These are phyloP conservation scores for Penicillium sp. DNA, from an alignment of 2,329 filamentous ascomycete genomes.

Conservation along the genomic window DNA sequence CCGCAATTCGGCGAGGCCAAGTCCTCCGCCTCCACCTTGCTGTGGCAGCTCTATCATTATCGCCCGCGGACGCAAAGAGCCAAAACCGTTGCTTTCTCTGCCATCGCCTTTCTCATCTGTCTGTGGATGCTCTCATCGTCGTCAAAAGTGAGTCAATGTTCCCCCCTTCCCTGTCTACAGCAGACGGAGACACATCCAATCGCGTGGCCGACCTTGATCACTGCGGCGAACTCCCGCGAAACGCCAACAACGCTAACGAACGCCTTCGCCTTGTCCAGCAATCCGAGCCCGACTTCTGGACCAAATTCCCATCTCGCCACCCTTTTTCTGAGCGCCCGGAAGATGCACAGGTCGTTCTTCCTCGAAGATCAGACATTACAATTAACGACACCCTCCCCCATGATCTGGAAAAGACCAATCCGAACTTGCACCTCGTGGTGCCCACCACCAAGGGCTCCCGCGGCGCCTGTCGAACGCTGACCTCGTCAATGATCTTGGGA, in stretches of 20 bases:
- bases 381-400: slow-evolving; percentile 35
- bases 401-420: slow-evolving; percentile 39
- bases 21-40: slow-evolving; percentile 23
- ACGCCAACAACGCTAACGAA: slow-evolving; percentile 1
- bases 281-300: slow-evolving; percentile 34
- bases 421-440: slow-evolving; percentile 60
- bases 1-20: slow-evolving; percentile 30
- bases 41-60: slow-evolving; percentile 31
- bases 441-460: slow-evolving; percentile 53
- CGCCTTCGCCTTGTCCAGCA: slow-evolving; percentile 18
- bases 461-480: slow-evolving; percentile 61
- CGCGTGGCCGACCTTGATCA: slow-evolving; percentile 1
- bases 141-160: slow-evolving; percentile 23
- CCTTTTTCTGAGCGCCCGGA: slow-evolving; percentile 36
- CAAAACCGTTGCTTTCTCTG: slow-evolving; percentile 27
- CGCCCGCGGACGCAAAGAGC: slow-evolving; percentile 33
- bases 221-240: not conserved
- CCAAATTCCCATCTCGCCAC: slow-evolving; percentile 39
- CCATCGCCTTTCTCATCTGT: slow-evolving; percentile 30
- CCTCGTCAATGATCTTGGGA: slow-evolving; percentile 62
- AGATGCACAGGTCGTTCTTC: slow-evolving; percentile 34
- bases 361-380: slow-evolving; percentile 20
- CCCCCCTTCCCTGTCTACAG: not conserved
- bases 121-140: slow-evolving; percentile 26
- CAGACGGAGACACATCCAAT: not conserved